A percentile compares a stretch with the other conserved stretches of the same genome.
Conservation (phyloP, 1,284 basidiomycete genomes). For the Cutaneotrichosporon sp. region DNA sequence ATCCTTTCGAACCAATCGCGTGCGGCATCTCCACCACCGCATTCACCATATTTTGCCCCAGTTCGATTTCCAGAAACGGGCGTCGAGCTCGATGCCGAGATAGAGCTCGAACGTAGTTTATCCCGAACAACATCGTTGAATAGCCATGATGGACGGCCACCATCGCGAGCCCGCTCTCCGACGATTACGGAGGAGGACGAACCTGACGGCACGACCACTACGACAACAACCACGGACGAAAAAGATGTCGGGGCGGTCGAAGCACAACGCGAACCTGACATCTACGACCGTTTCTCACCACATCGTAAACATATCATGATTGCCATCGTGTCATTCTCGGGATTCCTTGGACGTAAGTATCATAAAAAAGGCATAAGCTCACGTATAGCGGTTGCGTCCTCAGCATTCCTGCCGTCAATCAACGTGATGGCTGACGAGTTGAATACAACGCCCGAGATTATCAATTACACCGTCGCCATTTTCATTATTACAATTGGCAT, state of each 20-base stretch:
- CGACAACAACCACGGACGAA: neutral
- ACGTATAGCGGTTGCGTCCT: slow-evolving; percentile 63
- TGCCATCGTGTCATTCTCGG: slow-evolving; percentile 59
- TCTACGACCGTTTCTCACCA: slow-evolving; percentile 60
- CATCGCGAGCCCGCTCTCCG: neutral
- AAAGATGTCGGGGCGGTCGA: slow-evolving; percentile 9
- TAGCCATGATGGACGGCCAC: neutral
- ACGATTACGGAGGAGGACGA: neutral
- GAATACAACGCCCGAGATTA: slow-evolving; percentile 58
- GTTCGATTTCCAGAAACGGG: neutral
- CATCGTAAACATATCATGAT: slow-evolving; percentile 58
- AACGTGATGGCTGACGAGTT: slow-evolving; percentile 66
- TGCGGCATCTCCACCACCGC: neutral
- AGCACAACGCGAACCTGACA: slow-evolving; percentile 25
- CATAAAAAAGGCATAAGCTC: neutral
- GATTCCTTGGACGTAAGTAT: slow-evolving; percentile 58
- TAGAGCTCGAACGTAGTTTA: slow-evolving; percentile 31
- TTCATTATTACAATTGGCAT: slow-evolving; percentile 52
- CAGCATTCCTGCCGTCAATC: slow-evolving; percentile 68
- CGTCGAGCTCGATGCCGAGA: slow-evolving; percentile 46
- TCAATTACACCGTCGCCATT: slow-evolving; percentile 60
- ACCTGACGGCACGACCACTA: neutral
- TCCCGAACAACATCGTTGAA: neutral
- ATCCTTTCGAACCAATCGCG: neutral
- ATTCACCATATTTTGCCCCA: neutral